Percentiles rank a stretch among this genome's conserved stretches.
Evolutionary conservation across 2,329 filamentous ascomycete genomes (phyloP).

Genomic region (Stagonosporopsis tanaceti): DNA sequence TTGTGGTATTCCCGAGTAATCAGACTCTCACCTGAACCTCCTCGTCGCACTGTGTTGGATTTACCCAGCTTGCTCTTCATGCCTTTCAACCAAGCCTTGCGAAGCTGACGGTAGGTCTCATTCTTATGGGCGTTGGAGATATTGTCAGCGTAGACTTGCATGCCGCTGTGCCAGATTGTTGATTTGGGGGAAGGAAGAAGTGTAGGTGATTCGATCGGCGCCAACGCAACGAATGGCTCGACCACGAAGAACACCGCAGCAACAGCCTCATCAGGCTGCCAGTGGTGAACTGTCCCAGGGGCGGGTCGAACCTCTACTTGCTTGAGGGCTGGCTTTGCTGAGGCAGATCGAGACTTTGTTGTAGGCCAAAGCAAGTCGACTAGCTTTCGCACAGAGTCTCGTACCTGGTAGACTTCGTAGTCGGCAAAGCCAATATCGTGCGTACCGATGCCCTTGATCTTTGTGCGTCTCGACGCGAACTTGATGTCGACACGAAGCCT

Average conservation of each 20-base stretch:
- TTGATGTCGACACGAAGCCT: conserved; percentile 4
- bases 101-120: not conserved
- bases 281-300: not conserved
- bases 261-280: conserved; percentile 14
- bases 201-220: not conserved
- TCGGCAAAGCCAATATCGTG: conserved; percentile 5
- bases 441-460: not conserved
- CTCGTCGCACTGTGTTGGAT: not conserved
- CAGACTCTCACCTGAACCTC: too few species aligned
- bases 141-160: not conserved
- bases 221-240: conserved; percentile 18
- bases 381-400: conserved; percentile 18
- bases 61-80: not conserved
- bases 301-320: not conserved
- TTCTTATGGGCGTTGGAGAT: not conserved
- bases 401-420: conserved; percentile 10
- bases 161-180: not conserved
- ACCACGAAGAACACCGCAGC: conserved; percentile 15
- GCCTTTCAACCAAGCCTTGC: conserved; percentile 1
- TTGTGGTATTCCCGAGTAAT: conserved; percentile 6
- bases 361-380: not conserved
- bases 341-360: not conserved
- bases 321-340: not conserved
- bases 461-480: not conserved
- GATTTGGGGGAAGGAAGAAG: not conserved